Base-by-base conservation (phyloP, 352 stramenopile species). In the Phytophthora sansomeana region DNA sequence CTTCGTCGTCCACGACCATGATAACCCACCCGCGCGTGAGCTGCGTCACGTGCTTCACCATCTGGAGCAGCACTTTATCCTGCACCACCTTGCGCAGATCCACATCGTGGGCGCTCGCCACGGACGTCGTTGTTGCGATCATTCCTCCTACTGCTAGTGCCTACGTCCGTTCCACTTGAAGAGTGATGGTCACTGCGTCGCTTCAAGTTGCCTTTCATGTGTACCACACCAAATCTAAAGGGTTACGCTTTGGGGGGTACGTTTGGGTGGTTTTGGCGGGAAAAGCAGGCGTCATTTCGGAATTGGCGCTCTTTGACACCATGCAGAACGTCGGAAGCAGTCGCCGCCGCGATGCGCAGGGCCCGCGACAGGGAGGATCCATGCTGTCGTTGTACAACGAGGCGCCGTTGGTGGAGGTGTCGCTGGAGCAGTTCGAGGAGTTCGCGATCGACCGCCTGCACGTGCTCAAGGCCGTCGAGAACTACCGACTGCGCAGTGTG, bases 371-470 rank as follows among this genome's bases (percentile, higher is more conserved):
- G 42, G 72, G 73, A 19, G 52, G 80, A 30, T 85, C 84, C 44
- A 93, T 91, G 77, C 78, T 97, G 53, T 96, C 88, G 50, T 88
- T 99, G 72, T 99, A 99, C 75, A 87, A 92, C 16, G 85, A 98
- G 49, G 84, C 96, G 55, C 97, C 97, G 17, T 77, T 89, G 41
- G 86, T 98, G 11, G 97, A 99, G 76, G 85, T 99, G 41, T 98
- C 91, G 64, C 76, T 99, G 33, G 97, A 99, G 71, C 93, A 99
- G 68, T 99, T 99, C 87, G 97, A 99, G 77, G 86, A 98, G 49
- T 98, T 98, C 74, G 96, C 98, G 5, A 95, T 99, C 48, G 96
- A 99, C 63, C 81, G 98, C 4, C 81, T 99, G 69, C 93, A 98
- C 41, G 80, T 92, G 67, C 78, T 95, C 21, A 97, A 95, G 62